Conservation (phyloP, 345 rosid genomes). For the Moricandia arvensis region DNA sequence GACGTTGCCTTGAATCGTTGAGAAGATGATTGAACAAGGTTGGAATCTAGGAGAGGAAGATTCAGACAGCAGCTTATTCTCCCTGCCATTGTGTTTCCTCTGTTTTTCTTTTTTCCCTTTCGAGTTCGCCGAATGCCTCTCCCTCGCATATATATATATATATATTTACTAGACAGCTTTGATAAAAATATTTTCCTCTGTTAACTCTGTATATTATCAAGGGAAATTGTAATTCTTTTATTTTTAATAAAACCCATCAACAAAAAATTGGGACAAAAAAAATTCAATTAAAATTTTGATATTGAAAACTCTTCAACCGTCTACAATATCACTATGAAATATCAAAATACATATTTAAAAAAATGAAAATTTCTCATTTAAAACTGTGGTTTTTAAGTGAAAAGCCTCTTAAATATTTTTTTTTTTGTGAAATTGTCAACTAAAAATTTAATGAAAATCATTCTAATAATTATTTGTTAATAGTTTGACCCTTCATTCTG, state of each 20-base stretch:
- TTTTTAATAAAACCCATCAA: not conserved
- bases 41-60: constrained; percentile 34
- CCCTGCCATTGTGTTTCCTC: constrained; percentile 41
- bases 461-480: not conserved
- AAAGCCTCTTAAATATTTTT: too few species aligned
- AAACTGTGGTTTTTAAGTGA: not conserved
- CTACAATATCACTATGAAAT: not conserved
- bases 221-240: not conserved
- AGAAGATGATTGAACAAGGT: not conserved
- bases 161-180: not conserved
- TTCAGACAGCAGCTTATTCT: constrained; percentile 48
- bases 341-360: not conserved
- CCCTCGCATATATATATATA: not conserved
- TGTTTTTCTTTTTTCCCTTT: not conserved
- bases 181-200: not conserved
- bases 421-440: not conserved
- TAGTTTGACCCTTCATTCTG: not conserved
- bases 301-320: not conserved
- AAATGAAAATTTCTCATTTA: not conserved
- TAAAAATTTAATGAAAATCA: too few species aligned
- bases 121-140: not conserved
- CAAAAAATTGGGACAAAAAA: not conserved
- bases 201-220: too few species aligned
- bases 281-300: not conserved
- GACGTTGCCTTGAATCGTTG: constrained; percentile 10